These are phyloP conservation scores for Berkeleyomyces rouxiae DNA, from an alignment of 2,329 filamentous ascomycete genomes.

Conservation along the genomic window DNA sequence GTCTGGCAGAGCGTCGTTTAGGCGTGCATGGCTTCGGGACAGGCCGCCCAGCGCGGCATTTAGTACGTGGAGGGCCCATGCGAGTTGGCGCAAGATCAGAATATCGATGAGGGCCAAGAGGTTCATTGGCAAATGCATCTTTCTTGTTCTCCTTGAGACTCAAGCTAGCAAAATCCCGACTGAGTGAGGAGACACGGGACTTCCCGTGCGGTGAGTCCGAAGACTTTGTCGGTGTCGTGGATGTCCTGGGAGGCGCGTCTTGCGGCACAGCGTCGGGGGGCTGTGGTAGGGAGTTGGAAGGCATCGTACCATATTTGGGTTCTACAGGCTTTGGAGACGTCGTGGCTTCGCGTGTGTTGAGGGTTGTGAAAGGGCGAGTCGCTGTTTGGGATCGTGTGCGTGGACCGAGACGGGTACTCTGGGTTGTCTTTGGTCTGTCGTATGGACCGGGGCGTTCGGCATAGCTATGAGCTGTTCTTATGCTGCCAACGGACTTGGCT, in stretches of 20 bases:
- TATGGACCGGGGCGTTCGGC: constrained; percentile 31
- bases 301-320: constrained; percentile 1
- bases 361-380: background rate
- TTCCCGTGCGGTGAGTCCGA: background rate
- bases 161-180: constrained; percentile 3
- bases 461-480: constrained; percentile 24
- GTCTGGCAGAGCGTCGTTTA: background rate
- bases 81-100: background rate
- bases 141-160: constrained; percentile 6
- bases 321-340: background rate
- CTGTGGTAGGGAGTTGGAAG: background rate
- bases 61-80: background rate
- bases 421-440: constrained; percentile 35
- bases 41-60: background rate
- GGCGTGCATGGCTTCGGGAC: background rate
- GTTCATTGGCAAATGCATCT: background rate
- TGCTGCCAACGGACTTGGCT: constrained; percentile 38
- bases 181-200: constrained; percentile 4
- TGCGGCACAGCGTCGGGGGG: background rate
- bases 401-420: constrained; percentile 21
- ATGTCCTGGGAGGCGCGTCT: background rate
- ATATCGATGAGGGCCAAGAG: background rate
- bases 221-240: background rate
- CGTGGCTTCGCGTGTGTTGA: constrained; percentile 1
- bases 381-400: constrained; percentile 9